These are phyloP conservation scores for Xylaria arbuscula DNA, from an alignment of 2,329 filamentous ascomycete species.

Conservation along the genomic window DNA sequence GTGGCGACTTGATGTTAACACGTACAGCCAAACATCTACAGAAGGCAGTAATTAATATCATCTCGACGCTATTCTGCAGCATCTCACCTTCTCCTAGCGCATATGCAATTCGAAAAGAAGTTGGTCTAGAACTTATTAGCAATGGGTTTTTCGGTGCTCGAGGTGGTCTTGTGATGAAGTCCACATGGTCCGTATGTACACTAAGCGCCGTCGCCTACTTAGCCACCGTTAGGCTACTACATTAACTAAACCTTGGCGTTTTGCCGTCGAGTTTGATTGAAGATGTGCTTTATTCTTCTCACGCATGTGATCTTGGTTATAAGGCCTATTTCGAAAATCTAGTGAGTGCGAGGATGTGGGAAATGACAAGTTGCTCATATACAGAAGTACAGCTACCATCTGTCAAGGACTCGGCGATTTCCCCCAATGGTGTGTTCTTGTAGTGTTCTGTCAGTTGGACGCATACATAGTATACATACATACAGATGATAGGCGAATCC, in stretches of 20 bases:
- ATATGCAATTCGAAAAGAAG: neutral
- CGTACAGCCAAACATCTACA: neutral
- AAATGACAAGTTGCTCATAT: neutral
- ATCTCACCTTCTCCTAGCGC: neutral
- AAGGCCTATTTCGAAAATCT: neutral
- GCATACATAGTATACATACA: neutral
- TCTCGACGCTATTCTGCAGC: neutral
- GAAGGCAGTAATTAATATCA: neutral
- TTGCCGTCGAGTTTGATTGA: neutral
- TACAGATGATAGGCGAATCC: conserved; percentile 4
- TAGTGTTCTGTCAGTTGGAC: neutral
- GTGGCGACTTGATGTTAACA: neutral
- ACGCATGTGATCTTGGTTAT: conserved; percentile 7
- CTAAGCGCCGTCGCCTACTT: neutral
- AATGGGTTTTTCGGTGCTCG: too few species aligned
- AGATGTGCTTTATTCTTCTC: neutral
- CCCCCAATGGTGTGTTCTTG: neutral
- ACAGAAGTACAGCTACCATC: neutral
- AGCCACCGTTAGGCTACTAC: neutral
- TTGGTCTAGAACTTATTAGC: too few species aligned
- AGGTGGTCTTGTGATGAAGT: too few species aligned
- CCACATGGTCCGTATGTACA: too few species aligned
- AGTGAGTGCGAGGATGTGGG: neutral
- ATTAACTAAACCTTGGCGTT: neutral
- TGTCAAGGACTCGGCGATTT: neutral